Base-by-base conservation (phyloP, 768 basidiomycete species). In the Clavulina sp. region DNA sequence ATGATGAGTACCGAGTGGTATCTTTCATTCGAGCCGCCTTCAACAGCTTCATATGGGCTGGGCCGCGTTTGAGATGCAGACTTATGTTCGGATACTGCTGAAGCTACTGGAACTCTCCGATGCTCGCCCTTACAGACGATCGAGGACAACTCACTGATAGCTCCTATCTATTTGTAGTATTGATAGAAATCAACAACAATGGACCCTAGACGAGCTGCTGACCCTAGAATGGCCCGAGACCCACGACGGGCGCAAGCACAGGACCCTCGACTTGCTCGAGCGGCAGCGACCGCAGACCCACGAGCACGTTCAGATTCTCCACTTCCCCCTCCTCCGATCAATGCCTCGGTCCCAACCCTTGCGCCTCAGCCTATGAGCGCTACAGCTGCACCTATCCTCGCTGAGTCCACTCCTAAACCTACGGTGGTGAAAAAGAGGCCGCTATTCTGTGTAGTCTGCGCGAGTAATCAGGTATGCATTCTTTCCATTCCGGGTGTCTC, bases 11-110 rank as follows among this genome's bases (percentile, higher is more conserved):
- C 80, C 83, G 85, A 88, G 85, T 88, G 85, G 85, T 84, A 78
- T 69, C 85, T 80, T 67, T 64, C 81, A 18, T 33, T 75, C 69
- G 72, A 86, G 76, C 81, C 72, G 66, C 65, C 57, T 63, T 60
- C 50, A 55, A 57, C 52, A 53, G 50, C 54, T 56, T 52, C 26
- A 50, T 52, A 55, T 57, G 49, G 56, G 69, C 64, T 66, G 81
- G 81, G 79, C 82, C 24, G 43, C n/a, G 13, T 46, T 9, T 68
- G 74, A 73, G 56, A 62, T 74, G 84, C 71, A 74, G 85, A 87
- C 83, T 70, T 69, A 77, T 73, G 83, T 84, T 85, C 84, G 78
- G 85, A 88, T 89, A 89, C 85, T 89, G 77, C 84, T 89, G 85
- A 88, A 66, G 68, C 31, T 32, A 21, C 51, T 53, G 48, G 48